Conservation (phyloP, 2,329 filamentous ascomycete species). For the Bertia moriformis region DNA sequence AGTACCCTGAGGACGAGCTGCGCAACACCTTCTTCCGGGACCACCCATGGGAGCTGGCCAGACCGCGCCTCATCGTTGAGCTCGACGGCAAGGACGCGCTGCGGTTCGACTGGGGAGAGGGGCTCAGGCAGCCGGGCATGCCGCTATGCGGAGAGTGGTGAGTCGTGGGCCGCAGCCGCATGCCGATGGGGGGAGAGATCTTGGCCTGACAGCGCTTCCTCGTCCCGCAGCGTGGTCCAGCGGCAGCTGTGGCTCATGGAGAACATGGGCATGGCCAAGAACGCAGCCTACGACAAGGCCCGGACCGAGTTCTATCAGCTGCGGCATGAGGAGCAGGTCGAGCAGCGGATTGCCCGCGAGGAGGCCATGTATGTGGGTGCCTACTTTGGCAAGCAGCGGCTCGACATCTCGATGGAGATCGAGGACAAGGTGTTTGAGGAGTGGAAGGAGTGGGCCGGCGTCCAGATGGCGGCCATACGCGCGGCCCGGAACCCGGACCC, state of each 20-base stretch:
- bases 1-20: conserved; percentile 71
- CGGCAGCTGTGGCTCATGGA: conserved; percentile 77
- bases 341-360: conserved; percentile 69
- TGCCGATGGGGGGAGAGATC: no score
- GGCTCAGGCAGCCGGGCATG: conserved; percentile 59
- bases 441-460: conserved; percentile 70
- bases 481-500: no score
- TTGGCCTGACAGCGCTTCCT: conserved; percentile 1
- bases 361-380: conserved; percentile 76
- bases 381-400: conserved; percentile 65
- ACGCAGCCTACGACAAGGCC: conserved; percentile 69
- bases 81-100: conserved; percentile 69
- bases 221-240: conserved; percentile 63
- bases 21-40: conserved; percentile 76
- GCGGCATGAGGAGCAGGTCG: conserved; percentile 69
- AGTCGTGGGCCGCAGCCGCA: conserved; percentile 10
- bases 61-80: conserved; percentile 74
- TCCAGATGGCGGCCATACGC: conserved; percentile 23
- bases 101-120: conserved; percentile 64
- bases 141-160: conserved; percentile 75
- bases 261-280: conserved; percentile 41
- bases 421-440: conserved; percentile 68
- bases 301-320: conserved; percentile 82
- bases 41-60: conserved; percentile 92
- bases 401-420: conserved; percentile 67